Percentiles rank a stretch among this genome's conserved stretches.
Conservation (phyloP, 257 asterid species). For the Paulownia fortunei region DNA sequence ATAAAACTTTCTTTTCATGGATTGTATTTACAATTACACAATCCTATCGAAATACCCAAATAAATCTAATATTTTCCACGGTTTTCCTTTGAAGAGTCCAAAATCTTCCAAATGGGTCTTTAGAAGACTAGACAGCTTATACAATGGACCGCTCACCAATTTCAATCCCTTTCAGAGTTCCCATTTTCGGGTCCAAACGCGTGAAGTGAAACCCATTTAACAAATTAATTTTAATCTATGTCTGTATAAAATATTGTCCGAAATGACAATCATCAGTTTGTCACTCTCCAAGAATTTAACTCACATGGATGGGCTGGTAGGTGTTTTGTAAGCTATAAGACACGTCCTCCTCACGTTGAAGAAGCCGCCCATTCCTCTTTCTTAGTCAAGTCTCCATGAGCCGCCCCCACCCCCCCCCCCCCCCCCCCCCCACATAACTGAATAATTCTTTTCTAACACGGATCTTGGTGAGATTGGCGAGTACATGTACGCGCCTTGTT, state of each 20-base stretch:
- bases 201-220: not conserved
- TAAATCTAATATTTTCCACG: not conserved
- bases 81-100: not conserved
- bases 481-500: not conserved
- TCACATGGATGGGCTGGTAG: slow-evolving; percentile 23
- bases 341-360: slow-evolving; percentile 37
- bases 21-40: not conserved
- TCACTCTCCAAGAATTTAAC: not conserved
- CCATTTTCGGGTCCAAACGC: slow-evolving; percentile 18
- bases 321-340: not conserved
- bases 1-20: too few species aligned
- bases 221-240: not conserved
- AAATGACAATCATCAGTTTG: too few species aligned
- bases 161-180: not conserved
- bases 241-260: too few species aligned
- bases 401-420: too few species aligned
- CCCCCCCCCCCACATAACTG: too few species aligned
- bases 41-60: not conserved
- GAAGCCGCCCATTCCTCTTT: slow-evolving; percentile 5
- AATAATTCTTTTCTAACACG: not conserved
- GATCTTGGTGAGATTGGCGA: too few species aligned
- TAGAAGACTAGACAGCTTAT: not conserved
- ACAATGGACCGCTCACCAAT: slow-evolving; percentile 8
- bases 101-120: too few species aligned
- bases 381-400: not conserved